These are phyloP conservation scores for Schizothecium vesticola DNA, from an alignment of 495 filamentous ascomycete genomes.

Conservation along the genomic window DNA sequence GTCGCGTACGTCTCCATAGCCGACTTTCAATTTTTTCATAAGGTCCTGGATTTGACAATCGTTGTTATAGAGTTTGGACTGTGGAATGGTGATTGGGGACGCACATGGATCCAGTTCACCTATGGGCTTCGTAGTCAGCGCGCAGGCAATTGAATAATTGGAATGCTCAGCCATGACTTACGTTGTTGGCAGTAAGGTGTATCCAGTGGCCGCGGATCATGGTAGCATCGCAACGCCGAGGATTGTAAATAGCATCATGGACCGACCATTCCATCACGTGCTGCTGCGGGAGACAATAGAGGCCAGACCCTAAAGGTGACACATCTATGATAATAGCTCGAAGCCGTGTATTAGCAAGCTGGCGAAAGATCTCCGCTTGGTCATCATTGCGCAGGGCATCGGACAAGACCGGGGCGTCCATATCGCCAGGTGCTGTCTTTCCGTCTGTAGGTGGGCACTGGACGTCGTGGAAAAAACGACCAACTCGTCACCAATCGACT, in stretches of 20 bases:
- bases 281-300: no score
- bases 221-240: not conserved
- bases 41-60: not conserved
- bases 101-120: not conserved
- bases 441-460: not conserved
- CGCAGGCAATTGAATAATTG: not conserved
- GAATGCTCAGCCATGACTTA: not conserved
- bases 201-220: not conserved
- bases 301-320: not conserved
- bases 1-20: not conserved
- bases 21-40: not conserved
- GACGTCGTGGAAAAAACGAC: not conserved
- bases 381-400: not conserved
- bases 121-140: not conserved
- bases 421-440: not conserved
- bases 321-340: not conserved
- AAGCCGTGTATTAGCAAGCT: not conserved
- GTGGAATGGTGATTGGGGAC: not conserved
- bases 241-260: not conserved
- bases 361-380: not conserved
- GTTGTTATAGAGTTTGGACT: not conserved
- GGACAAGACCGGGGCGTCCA: not conserved
- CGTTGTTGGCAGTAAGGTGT: not conserved
- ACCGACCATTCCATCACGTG: no score
- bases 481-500: no score